Conservation (phyloP, 1,284 basidiomycete species). For the Moesziomyces aphidis region DNA sequence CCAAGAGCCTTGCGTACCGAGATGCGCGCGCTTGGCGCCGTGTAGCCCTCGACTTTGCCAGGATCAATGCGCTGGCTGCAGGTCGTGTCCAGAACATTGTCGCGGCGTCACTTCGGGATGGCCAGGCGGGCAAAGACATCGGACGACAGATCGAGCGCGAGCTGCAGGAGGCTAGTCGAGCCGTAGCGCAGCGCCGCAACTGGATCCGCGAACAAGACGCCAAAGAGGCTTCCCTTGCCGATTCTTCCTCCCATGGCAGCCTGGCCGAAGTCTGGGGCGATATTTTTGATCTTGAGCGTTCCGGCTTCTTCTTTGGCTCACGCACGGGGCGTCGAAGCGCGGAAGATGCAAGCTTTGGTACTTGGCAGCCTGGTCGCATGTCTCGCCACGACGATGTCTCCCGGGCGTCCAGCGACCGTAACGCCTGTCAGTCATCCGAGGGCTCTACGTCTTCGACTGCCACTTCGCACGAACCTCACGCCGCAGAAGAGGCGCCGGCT, state of each 20-base stretch:
- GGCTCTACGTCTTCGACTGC: constrained; percentile 4
- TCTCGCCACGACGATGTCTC: constrained; percentile 21
- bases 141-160: constrained; percentile 38
- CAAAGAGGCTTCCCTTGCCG: constrained; percentile 13
- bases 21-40: constrained; percentile 46
- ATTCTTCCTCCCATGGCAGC: constrained; percentile 4
- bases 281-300: constrained; percentile 10
- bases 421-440: constrained; percentile 8
- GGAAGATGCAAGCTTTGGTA: constrained; percentile 5
- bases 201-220: constrained; percentile 30
- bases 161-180: constrained; percentile 31
- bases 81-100: constrained; percentile 33
- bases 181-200: constrained; percentile 31
- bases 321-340: constrained; percentile 19
- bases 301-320: constrained; percentile 29
- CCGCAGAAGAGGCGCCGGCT: neutral
- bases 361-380: constrained; percentile 3
- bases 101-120: constrained; percentile 22
- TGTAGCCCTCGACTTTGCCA: constrained; percentile 46
- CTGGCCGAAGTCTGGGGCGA: constrained; percentile 20
- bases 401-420: constrained; percentile 4
- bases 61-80: constrained; percentile 39
- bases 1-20: constrained; percentile 33
- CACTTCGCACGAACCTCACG: neutral
- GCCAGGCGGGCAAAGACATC: constrained; percentile 24